Percentiles rank a stretch among this genome's conserved stretches.
Conservation (phyloP, 169 alveolate genomes). For the Toxoplasma gondii region DNA sequence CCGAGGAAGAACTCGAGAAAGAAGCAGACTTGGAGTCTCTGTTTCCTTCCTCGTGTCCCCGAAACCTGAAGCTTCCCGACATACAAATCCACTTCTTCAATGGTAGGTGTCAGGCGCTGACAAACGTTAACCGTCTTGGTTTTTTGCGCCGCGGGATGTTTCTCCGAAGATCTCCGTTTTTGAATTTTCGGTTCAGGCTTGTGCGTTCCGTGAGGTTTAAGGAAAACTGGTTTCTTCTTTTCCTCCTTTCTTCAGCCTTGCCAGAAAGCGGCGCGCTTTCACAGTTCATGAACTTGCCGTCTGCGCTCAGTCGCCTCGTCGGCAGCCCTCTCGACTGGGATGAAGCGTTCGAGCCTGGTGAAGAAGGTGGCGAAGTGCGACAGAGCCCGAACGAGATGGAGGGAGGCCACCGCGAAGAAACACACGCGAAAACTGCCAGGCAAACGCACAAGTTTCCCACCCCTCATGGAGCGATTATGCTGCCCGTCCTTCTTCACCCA, state of each 20-base stretch:
- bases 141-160: neutral
- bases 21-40: neutral
- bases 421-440: too few relatives aligned
- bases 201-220: too few relatives aligned
- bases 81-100: slow-evolving; percentile 8
- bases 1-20: neutral
- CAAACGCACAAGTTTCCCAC: neutral
- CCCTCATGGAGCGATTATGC: neutral
- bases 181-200: too few relatives aligned
- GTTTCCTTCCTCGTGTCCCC: neutral
- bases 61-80: neutral
- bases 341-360: neutral
- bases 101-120: neutral
- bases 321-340: slow-evolving; percentile 22
- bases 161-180: too few relatives aligned
- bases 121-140: neutral
- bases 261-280: neutral
- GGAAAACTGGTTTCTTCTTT: too few relatives aligned
- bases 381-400: neutral
- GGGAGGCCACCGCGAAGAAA: neutral
- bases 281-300: slow-evolving; percentile 13
- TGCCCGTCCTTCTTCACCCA: slow-evolving; percentile 41
- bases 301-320: neutral
- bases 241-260: neutral
- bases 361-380: neutral